These are phyloP conservation scores for Entophlyctis luteolus DNA, from an alignment of 192 early-diverging fungal species.

Conservation along the genomic window DNA sequence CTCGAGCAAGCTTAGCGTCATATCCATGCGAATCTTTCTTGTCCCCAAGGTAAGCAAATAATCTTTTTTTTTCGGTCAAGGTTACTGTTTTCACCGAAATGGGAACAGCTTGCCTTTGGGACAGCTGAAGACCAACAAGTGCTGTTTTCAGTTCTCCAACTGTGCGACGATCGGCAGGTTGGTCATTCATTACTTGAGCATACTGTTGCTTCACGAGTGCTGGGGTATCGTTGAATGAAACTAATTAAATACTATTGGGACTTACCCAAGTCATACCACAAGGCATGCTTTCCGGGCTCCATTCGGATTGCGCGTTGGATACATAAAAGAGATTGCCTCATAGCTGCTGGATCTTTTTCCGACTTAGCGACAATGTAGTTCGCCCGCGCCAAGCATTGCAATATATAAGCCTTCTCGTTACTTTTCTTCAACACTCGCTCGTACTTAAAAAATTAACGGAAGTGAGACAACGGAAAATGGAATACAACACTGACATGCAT, in stretches of 20 bases:
- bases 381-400: slow-evolving; percentile 37
- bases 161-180: slow-evolving; percentile 53
- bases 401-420: slow-evolving; percentile 23
- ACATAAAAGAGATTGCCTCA: slow-evolving; percentile 35
- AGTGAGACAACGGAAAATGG: slow-evolving; percentile 16
- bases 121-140: slow-evolving; percentile 50
- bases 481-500: slow-evolving; percentile 50
- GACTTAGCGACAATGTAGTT: slow-evolving; percentile 49
- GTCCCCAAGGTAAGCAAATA: slow-evolving; percentile 30
- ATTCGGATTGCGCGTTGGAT: slow-evolving; percentile 48
- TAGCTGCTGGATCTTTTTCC: slow-evolving; percentile 41
- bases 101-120: slow-evolving; percentile 19
- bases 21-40: slow-evolving; percentile 29
- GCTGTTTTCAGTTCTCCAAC: slow-evolving; percentile 56
- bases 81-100: not conserved
- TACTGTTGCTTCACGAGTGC: slow-evolving; percentile 82
- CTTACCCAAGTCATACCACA: slow-evolving; percentile 33
- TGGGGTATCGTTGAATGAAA: slow-evolving; percentile 44
- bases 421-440: slow-evolving; percentile 40
- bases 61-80: slow-evolving; percentile 14
- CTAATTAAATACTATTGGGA: slow-evolving; percentile 32
- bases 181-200: slow-evolving; percentile 74
- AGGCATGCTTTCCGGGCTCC: slow-evolving; percentile 39
- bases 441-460: slow-evolving; percentile 28
- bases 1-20: slow-evolving; percentile 39